Evolutionary conservation across 2,329 filamentous ascomycete species (phyloP).

Genomic region (Neofusicoccum laricinum): DNA sequence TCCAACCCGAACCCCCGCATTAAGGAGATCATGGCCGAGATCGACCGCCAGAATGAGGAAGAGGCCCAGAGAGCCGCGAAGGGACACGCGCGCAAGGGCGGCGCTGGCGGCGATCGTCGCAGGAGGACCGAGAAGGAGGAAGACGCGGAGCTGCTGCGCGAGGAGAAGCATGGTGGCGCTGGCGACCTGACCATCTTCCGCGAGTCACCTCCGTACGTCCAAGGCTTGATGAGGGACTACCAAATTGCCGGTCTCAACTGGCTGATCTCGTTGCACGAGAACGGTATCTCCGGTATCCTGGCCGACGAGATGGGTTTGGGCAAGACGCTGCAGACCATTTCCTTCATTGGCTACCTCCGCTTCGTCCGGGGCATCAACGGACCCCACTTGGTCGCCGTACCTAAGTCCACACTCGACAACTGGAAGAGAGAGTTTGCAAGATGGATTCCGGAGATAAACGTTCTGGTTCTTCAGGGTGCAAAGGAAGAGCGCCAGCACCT

Average conservation of each 20-base stretch:
- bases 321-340: constrained; percentile 96
- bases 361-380: constrained; percentile 87
- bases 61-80: constrained; percentile 69
- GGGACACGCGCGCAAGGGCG: constrained; percentile 74
- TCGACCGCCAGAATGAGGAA: constrained; percentile 85
- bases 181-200: constrained; percentile 82
- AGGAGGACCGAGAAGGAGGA: constrained; percentile 96
- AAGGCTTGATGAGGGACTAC: constrained; percentile 92
- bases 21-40: constrained; percentile 88
- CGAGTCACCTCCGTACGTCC: constrained; percentile 86
- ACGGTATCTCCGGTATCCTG: constrained; percentile 96
- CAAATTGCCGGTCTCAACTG: constrained; percentile 95
- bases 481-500: constrained; percentile 89
- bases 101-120: constrained; percentile 72
- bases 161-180: constrained; percentile 83
- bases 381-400: constrained; percentile 86
- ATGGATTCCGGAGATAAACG: constrained; percentile 95
- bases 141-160: constrained; percentile 81
- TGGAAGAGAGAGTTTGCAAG: constrained; percentile 92
- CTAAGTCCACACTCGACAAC: constrained; percentile 97
- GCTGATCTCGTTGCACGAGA: constrained; percentile 96
- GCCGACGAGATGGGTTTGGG: constrained; percentile 99
- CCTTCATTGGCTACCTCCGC: constrained; percentile 90
- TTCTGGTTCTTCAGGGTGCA: constrained; percentile 87
- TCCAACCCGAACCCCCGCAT: constrained; percentile 94